Conservation (phyloP, 1,284 basidiomycete genomes). For the Ganoderma leucocontextum region DNA sequence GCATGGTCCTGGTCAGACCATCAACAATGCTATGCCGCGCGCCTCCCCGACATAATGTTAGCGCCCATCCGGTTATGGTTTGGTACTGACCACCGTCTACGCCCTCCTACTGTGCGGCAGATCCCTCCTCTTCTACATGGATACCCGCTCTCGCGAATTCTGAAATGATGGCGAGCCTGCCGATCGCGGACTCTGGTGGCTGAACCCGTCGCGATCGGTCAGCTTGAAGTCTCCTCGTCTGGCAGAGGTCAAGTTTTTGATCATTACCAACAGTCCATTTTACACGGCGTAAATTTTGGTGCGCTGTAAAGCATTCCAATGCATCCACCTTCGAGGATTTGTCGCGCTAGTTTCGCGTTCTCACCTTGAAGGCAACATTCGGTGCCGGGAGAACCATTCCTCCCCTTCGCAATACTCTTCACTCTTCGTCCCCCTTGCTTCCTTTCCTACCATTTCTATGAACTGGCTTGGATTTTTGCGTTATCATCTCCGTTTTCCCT, state of each 20-base stretch:
- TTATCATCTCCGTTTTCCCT: neutral
- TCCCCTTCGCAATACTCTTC: neutral
- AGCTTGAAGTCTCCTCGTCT: neutral
- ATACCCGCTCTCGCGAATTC: neutral
- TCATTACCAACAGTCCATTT: neutral
- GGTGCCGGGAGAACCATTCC: neutral
- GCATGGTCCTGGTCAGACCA: neutral
- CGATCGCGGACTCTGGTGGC: neutral
- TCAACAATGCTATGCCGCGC: slow-evolving; percentile 1
- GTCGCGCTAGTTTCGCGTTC: neutral
- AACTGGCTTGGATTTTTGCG: neutral
- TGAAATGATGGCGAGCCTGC: neutral
- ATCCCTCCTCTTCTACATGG: neutral
- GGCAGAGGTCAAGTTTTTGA: neutral
- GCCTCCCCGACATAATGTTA: neutral
- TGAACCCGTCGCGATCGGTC: too few species aligned
- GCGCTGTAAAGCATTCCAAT: neutral
- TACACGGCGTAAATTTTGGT: neutral
- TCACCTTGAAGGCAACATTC: neutral
- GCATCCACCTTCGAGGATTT: neutral
- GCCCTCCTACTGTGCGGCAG: neutral
- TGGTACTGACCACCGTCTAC: neutral
- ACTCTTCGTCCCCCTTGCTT: neutral
- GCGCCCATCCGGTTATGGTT: neutral
- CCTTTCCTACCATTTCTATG: neutral